Evolutionary conservation across 1,284 basidiomycete genomes (phyloP).

Genomic region (Phenoliferia sp.): DNA sequence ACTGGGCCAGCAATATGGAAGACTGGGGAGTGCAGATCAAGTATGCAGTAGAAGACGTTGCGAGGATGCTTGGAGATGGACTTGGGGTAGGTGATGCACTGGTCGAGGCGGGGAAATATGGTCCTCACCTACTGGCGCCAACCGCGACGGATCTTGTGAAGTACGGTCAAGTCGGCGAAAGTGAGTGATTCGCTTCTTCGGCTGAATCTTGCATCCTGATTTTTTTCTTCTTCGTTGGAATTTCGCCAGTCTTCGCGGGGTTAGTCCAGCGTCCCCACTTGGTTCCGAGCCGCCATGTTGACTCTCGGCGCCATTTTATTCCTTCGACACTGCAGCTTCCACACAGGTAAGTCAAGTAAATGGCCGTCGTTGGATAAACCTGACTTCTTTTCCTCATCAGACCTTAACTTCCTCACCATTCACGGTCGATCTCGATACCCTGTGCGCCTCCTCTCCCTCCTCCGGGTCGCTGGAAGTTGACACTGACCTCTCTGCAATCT

Average conservation of each 20-base stretch:
- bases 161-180: constrained; percentile 59
- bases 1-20: constrained; percentile 66
- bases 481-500: background rate
- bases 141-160: constrained; percentile 80
- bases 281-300: too few relatives aligned
- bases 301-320: too few relatives aligned
- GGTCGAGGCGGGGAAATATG: constrained; percentile 63
- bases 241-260: constrained; percentile 72
- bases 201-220: too few relatives aligned
- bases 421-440: constrained; percentile 83
- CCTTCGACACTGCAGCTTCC: constrained; percentile 50
- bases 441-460: constrained; percentile 2
- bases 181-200: constrained; percentile 15
- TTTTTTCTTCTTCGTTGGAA: too few relatives aligned
- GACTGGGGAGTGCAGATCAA: constrained; percentile 83
- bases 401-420: constrained; percentile 62
- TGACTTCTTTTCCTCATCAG: constrained; percentile 67
- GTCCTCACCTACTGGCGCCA: constrained; percentile 81
- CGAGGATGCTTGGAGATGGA: constrained; percentile 76
- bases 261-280: background rate
- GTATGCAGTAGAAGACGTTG: constrained; percentile 65
- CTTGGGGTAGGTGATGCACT: constrained; percentile 68
- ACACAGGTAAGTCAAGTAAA: constrained; percentile 51
- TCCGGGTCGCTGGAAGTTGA: too few relatives aligned
- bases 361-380: constrained; percentile 61